A percentile compares a stretch with the other conserved stretches of the same genome.
phyloP scores from a whole-genome alignment of 129 eudicot genomes.

The Arctium lappa region DNA sequence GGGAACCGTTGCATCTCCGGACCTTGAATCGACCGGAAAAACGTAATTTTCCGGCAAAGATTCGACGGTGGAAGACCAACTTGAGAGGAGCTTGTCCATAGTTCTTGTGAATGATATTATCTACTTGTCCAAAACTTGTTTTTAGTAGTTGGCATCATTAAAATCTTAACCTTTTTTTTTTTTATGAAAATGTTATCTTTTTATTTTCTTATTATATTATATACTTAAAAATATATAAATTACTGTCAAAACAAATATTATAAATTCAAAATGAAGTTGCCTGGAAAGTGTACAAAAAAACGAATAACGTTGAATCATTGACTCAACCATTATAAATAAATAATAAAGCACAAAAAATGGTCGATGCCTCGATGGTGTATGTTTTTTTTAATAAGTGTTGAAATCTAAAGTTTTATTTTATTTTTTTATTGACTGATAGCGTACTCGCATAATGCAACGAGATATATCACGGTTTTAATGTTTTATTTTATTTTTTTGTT shows the following conservation, averaged over 20 bases:
- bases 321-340: neutral
- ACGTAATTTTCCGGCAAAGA: conserved; percentile 35
- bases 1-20: conserved; percentile 27
- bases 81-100: conserved; percentile 43
- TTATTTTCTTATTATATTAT: too few species aligned
- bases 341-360: too few species aligned
- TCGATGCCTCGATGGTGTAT: too few species aligned
- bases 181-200: neutral
- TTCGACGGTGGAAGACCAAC: conserved; percentile 30
- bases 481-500: too few species aligned
- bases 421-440: too few species aligned
- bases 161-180: too few species aligned
- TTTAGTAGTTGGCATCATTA: neutral
- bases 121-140: neutral
- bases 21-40: conserved; percentile 31
- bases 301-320: neutral
- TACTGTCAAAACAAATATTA: neutral
- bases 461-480: too few species aligned
- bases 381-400: too few species aligned
- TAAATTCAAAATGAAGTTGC: neutral
- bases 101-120: neutral
- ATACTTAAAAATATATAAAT: too few species aligned
- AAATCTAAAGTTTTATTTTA: too few species aligned
- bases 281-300: neutral
- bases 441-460: too few species aligned